These are phyloP conservation scores for Paracoccidioides brasiliensis DNA, from an alignment of 2,329 filamentous ascomycete species.

Conservation along the genomic window DNA sequence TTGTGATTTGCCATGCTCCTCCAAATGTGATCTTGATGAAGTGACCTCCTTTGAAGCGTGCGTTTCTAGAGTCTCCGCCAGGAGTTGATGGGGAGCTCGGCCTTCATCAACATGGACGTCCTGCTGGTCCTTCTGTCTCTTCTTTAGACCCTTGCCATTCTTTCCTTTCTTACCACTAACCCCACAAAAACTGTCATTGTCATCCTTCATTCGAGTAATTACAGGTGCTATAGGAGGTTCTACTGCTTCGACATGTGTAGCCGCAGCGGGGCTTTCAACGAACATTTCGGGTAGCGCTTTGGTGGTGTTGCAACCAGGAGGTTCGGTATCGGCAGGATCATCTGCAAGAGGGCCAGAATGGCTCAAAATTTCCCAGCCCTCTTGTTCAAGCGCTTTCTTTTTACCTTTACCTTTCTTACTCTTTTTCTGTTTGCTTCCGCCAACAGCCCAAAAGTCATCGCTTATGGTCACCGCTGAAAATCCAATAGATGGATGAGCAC, in stretches of 20 bases:
- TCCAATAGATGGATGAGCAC: neutral
- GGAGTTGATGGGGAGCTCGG: neutral
- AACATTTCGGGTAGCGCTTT: neutral
- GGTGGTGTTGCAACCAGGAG: neutral
- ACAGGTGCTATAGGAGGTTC: neutral
- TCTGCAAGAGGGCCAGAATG: no score
- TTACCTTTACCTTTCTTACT: constrained; percentile 7
- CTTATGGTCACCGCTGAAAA: neutral
- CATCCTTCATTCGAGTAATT: neutral
- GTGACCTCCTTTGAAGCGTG: neutral
- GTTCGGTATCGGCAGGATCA: no score
- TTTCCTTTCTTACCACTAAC: constrained; percentile 6
- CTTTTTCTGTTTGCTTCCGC: constrained; percentile 5
- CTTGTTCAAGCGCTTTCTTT: neutral
- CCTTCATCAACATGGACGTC: neutral
- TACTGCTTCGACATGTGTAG: neutral
- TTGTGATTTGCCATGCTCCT: constrained; percentile 6
- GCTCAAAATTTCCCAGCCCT: neutral
- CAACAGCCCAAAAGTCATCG: neutral
- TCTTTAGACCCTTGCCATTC: constrained; percentile 6
- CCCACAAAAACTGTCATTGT: neutral
- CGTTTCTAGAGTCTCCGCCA: neutral
- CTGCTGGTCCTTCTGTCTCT: neutral
- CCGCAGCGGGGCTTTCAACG: neutral
- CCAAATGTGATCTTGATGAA: neutral